phyloP scores from a whole-genome alignment of 2,329 filamentous ascomycete species.

The Arthrobotrys conoides region DNA sequence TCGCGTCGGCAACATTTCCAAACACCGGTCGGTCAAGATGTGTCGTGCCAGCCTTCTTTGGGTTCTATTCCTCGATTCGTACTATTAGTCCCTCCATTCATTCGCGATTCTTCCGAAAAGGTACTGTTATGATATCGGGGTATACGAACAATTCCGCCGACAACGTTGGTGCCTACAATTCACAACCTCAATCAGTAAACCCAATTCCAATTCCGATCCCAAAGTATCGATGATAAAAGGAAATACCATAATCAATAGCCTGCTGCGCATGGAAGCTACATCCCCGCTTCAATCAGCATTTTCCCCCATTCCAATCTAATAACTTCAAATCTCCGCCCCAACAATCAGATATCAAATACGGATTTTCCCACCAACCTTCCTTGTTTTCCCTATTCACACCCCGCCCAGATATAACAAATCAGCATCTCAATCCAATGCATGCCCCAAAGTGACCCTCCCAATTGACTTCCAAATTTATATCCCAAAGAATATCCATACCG shows the following conservation, averaged over 20 bases:
- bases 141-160: slow-evolving; percentile 80
- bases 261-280: slow-evolving; percentile 94
- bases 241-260: slow-evolving; percentile 95
- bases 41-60: slow-evolving; percentile 93
- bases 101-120: slow-evolving; percentile 4
- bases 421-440: slow-evolving; percentile 11
- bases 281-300: slow-evolving; percentile 43
- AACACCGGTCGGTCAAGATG: slow-evolving; percentile 96
- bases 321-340: slow-evolving; percentile 9
- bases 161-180: slow-evolving; percentile 86
- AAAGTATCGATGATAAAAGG: slow-evolving; percentile 60
- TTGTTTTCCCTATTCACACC: slow-evolving; percentile 53
- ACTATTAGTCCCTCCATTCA: background rate
- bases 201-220: slow-evolving; percentile 49
- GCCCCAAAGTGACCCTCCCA: background rate
- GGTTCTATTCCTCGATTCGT: slow-evolving; percentile 73
- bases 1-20: slow-evolving; percentile 86
- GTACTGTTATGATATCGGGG: background rate
- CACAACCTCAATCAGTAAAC: slow-evolving; percentile 65
- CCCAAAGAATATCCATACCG: slow-evolving; percentile 66
- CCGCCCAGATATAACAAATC: slow-evolving; percentile 16
- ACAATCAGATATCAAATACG: slow-evolving; percentile 1
- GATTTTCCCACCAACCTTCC: slow-evolving; percentile 52
- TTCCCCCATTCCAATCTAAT: background rate
- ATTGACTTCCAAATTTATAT: background rate